Evolutionary conservation across 2,329 filamentous ascomycete species (phyloP).

Genomic region (Cordyceps tenuipes): DNA sequence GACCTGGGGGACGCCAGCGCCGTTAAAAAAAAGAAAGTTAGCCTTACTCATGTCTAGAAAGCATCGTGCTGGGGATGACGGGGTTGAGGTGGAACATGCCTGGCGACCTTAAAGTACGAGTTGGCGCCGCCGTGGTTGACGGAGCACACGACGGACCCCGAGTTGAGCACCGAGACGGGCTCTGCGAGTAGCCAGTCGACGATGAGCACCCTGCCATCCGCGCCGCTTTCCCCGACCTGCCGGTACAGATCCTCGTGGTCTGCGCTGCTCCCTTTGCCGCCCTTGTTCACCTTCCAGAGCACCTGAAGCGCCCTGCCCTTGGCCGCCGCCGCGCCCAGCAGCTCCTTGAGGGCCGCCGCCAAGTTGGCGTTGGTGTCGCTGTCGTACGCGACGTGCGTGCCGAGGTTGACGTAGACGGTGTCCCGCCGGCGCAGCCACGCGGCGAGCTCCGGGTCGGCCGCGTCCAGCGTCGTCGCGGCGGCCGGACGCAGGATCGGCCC

Average conservation of each 20-base stretch:
- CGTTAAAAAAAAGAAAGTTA: constrained; percentile 16
- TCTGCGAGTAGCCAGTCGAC: constrained; percentile 24
- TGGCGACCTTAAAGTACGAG: constrained; percentile 35
- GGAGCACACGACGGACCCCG: constrained; percentile 25
- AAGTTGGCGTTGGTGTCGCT: constrained; percentile 19
- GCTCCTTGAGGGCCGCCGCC: constrained; percentile 16
- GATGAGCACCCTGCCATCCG: constrained; percentile 16
- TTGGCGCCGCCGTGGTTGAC: constrained; percentile 34
- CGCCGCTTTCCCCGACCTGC: constrained; percentile 5
- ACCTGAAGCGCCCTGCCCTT: constrained; percentile 10
- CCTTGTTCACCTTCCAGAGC: constrained; percentile 24
- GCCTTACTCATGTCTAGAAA: neutral
- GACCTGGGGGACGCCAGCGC: constrained; percentile 35
- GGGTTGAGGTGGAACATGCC: constrained; percentile 20
- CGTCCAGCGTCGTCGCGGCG: constrained; percentile 21
- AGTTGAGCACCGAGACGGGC: constrained; percentile 25
- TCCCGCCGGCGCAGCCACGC: constrained; percentile 32
- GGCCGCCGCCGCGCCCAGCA: neutral
- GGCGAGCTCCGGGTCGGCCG: constrained; percentile 33
- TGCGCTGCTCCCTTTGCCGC: constrained; percentile 5
- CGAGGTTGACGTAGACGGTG: constrained; percentile 41
- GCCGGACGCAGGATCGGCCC: constrained; percentile 38
- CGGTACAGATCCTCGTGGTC: constrained; percentile 14
- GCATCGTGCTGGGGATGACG: neutral
- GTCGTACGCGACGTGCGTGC: constrained; percentile 27